Evolutionary conservation across 352 stramenopile species (phyloP), one percentile per base, ranked within the genome.

Genomic region (Globisporangium barbulae): DNA sequence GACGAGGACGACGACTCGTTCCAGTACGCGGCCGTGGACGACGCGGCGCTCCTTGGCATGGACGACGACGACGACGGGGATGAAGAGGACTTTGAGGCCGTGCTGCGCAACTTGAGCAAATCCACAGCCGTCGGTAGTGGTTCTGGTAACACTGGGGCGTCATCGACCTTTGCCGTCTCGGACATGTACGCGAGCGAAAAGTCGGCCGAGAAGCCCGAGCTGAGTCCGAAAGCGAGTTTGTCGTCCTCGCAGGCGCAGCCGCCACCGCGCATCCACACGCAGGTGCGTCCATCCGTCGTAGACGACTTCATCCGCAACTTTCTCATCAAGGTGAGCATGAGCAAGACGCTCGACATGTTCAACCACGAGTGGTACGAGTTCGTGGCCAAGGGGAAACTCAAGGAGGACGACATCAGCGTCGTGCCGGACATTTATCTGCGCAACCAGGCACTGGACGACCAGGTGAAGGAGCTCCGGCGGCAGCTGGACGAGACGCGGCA

Each of bases 281-380:
- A 92, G 75, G 78, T 90, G 56, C 76, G 81, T 30, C 93, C 93
- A 6, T 82, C 89, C 0, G 90, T 98, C 12, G 85, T 97, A 28
- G 93, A 98, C 70, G 93, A 98, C 59, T 98, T 98, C 52, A 89
- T 98, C 65, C 88, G 92, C 39, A 98, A 98, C 64, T 98, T 98
- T 68, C 74, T 98, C 50, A 97, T 98, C 72, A 98, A 98, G 65
- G 72, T 96, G 15, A 81, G 85, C 37, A 96, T 98, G 80, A 60
- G 76, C 7, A 75, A 81, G 30, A 97, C 93, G 53, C 83, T 98
- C 33, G 91, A 98, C 60, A 80, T 79, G 65, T 98, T 98, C 74
- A 98, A 98, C 71, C 93, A 96, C 64, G 94, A 98, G 75, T 98
- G 94, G 93, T 98, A 97, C 76, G 92, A 98, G 65, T 90, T 98